Evolutionary conservation across 2,329 filamentous ascomycete genomes (phyloP).

Genomic region (Calonectria hongkongensis): DNA sequence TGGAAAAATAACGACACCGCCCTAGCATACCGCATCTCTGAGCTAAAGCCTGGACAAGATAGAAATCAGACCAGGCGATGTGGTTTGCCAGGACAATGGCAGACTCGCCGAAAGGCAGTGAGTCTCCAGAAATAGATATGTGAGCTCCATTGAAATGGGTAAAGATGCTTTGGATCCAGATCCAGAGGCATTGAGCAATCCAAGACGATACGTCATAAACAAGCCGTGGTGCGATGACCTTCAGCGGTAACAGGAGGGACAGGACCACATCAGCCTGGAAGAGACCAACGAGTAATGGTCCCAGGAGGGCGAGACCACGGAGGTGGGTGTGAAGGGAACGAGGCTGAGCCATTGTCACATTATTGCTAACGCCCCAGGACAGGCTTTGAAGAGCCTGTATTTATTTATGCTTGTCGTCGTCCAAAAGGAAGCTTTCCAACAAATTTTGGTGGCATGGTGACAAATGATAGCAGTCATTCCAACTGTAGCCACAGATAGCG

Average conservation of each 20-base stretch:
- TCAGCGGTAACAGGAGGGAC: conserved; percentile 69
- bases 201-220: conserved; percentile 73
- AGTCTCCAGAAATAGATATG: conserved; percentile 72
- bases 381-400: background rate
- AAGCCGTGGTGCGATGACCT: conserved; percentile 67
- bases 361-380: background rate
- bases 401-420: background rate
- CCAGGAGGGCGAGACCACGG: conserved; percentile 65
- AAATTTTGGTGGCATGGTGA: conserved; percentile 28
- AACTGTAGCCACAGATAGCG: conserved; percentile 8
- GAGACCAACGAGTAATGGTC: conserved; percentile 73
- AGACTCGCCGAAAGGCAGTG: conserved; percentile 71
- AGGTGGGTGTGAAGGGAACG: conserved; percentile 58
- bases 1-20: conserved; percentile 78
- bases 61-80: conserved; percentile 78
- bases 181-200: conserved; percentile 74
- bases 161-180: conserved; percentile 75
- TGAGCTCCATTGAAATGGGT: conserved; percentile 70
- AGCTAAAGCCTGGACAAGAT: conserved; percentile 77
- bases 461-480: conserved; percentile 43
- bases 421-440: conserved; percentile 25
- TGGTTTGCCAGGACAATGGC: conserved; percentile 78
- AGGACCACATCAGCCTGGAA: conserved; percentile 70
- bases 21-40: conserved; percentile 73
- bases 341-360: conserved; percentile 39